phyloP scores from a whole-genome alignment of 176 grass and related monocot species.

The Tillandsia leiboldiana region DNA sequence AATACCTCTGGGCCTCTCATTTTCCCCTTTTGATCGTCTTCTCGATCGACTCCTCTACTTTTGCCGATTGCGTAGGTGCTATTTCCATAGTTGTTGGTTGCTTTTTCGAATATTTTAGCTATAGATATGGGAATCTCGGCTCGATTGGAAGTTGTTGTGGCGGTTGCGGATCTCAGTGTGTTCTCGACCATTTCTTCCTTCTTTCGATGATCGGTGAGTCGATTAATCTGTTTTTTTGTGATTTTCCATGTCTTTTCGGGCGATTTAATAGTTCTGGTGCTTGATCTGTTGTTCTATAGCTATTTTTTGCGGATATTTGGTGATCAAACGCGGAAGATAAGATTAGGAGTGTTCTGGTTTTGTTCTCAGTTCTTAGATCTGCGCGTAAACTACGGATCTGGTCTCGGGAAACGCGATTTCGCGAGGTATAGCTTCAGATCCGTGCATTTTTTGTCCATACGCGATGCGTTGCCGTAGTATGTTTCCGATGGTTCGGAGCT shows the following conservation, averaged over 20 bases:
- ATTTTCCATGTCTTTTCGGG: background rate
- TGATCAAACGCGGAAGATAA: background rate
- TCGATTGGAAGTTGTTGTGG: background rate
- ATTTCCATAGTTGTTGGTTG: background rate
- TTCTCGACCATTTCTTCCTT: background rate
- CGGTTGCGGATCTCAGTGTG: background rate
- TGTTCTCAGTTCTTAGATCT: slow-evolving; percentile 6
- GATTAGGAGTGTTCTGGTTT: slow-evolving; percentile 8
- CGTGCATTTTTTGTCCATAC: background rate
- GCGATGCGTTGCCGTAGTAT: background rate
- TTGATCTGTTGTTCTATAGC: slow-evolving; percentile 7
- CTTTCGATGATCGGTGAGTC: slow-evolving; percentile 25
- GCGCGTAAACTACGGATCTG: slow-evolving; percentile 22
- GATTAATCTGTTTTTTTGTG: background rate
- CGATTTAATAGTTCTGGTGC: background rate
- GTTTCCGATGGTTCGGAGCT: too few species aligned
- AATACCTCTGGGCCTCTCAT: background rate
- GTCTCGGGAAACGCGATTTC: background rate
- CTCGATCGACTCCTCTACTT: background rate
- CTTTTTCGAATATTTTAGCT: background rate
- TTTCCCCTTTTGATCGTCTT: background rate
- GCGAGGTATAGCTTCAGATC: background rate
- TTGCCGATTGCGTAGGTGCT: background rate
- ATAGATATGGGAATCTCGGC: slow-evolving; percentile 1
- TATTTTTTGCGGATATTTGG: background rate